Conservation (phyloP, 345 rosid genomes). For the Linum tenue region DNA sequence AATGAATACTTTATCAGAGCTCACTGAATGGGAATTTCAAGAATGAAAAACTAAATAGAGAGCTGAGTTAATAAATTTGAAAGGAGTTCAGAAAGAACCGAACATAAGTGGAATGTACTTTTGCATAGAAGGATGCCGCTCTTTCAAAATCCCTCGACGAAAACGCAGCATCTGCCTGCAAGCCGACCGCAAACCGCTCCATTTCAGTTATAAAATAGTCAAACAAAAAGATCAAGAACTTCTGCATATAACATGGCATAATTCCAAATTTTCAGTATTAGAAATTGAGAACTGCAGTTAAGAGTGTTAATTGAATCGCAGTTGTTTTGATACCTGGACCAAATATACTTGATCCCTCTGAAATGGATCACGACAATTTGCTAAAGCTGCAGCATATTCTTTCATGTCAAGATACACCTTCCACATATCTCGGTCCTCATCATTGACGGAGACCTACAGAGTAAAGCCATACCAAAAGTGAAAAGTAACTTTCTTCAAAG, state of each 20-base stretch:
- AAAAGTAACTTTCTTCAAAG: slow-evolving; percentile 13
- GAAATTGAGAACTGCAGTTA: slow-evolving; percentile 1
- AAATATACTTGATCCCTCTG: slow-evolving; percentile 97
- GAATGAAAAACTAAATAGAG: not conserved
- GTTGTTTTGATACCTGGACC: slow-evolving; percentile 55
- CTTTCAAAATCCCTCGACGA: slow-evolving; percentile 70
- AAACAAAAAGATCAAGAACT: slow-evolving; percentile 12
- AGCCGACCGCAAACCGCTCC: slow-evolving; percentile 14
- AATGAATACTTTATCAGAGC: not conserved
- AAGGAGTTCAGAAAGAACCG: slow-evolving; percentile 6
- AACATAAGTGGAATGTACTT: slow-evolving; percentile 36
- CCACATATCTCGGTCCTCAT: slow-evolving; percentile 99
- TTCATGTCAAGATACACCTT: slow-evolving; percentile 93
- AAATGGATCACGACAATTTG: slow-evolving; percentile 75
- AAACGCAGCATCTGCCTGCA: slow-evolving; percentile 96
- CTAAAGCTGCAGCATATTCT: slow-evolving; percentile 91
- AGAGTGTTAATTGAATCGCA: slow-evolving; percentile 2
- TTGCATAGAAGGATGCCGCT: slow-evolving; percentile 95
- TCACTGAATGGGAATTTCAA: not conserved
- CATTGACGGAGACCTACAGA: slow-evolving; percentile 77
- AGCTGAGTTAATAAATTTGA: slow-evolving; percentile 1
- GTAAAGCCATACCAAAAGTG: slow-evolving; percentile 1
- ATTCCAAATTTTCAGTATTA: not conserved
- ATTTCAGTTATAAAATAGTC: slow-evolving; percentile 19
- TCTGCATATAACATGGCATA: slow-evolving; percentile 4